A percentile compares a stretch with the other conserved stretches of the same genome.
Evolutionary conservation across 2,329 filamentous ascomycete genomes (phyloP).

Genomic region (Claviceps africana): DNA sequence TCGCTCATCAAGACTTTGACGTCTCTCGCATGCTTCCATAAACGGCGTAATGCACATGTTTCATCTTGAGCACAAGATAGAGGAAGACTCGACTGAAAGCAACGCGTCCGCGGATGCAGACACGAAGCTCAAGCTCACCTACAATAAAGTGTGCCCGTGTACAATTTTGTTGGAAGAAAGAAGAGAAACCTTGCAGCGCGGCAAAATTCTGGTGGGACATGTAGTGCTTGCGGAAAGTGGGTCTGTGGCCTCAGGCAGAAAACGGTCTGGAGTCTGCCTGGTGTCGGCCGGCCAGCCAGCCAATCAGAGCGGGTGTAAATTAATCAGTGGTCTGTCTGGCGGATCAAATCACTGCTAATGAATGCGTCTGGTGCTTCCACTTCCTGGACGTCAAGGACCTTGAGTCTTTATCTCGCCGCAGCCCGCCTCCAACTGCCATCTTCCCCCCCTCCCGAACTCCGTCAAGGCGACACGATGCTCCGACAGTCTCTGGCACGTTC

Average conservation of each 20-base stretch:
- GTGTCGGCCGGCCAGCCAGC: conserved; percentile 13
- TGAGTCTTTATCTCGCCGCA: conserved; percentile 24
- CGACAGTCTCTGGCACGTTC: conserved; percentile 54
- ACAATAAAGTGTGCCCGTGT: conserved; percentile 59
- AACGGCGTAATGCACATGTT: conserved; percentile 39
- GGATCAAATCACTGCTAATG: conserved; percentile 16
- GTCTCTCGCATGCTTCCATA: conserved; percentile 58
- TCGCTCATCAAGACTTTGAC: conserved; percentile 39
- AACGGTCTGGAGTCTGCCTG: no score
- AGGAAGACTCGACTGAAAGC: conserved; percentile 49
- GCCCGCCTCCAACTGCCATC: conserved; percentile 20
- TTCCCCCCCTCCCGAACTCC: conserved; percentile 26
- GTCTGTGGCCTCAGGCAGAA: conserved; percentile 4
- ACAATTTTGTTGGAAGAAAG: conserved; percentile 42
- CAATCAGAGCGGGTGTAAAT: conserved; percentile 32
- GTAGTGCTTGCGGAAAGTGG: conserved; percentile 3
- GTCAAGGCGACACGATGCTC: conserved; percentile 53
- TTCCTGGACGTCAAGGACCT: conserved; percentile 25
- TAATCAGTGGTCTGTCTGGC: conserved; percentile 20
- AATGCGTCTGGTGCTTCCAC: conserved; percentile 18
- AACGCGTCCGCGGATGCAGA: conserved; percentile 22
- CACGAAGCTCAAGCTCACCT: conserved; percentile 45
- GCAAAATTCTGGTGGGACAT: conserved; percentile 10
- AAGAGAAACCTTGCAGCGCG: conserved; percentile 8
- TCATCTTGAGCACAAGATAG: conserved; percentile 59